Conservation (phyloP, 164 flowering plant genomes). For the Liriodendron chinense region DNA sequence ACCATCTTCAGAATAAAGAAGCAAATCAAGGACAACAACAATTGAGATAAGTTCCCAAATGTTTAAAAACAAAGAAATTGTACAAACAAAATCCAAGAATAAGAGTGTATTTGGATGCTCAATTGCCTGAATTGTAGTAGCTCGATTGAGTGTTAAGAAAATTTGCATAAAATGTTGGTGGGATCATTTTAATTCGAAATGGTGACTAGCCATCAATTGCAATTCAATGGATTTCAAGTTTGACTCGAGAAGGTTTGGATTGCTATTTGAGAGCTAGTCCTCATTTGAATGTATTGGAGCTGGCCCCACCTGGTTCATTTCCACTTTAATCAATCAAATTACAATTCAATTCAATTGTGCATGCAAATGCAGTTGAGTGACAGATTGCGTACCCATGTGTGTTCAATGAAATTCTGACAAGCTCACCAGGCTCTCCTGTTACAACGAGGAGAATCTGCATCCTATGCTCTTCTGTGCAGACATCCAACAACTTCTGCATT, state of each 20-base stretch:
- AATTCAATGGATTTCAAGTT: background rate
- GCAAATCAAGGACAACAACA: background rate
- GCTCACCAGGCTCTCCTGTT: conserved; percentile 48
- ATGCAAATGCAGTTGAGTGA: background rate
- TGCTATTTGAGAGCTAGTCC: background rate
- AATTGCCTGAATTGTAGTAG: too few species aligned
- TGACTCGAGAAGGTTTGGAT: too few species aligned
- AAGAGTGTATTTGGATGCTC: too few species aligned
- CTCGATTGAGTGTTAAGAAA: too few species aligned
- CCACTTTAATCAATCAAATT: background rate
- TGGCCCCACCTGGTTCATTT: too few species aligned
- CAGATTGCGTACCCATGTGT: conserved; percentile 63
- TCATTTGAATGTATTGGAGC: background rate
- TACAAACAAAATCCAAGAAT: too few species aligned
- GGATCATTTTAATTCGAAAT: background rate
- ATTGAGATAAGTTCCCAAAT: background rate
- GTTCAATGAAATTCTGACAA: conserved; percentile 62
- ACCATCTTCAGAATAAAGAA: background rate
- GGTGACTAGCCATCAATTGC: background rate
- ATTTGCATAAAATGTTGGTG: background rate
- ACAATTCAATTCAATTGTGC: background rate
- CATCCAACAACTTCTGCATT: conserved; percentile 74
- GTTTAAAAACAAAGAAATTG: background rate
- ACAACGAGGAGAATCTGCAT: conserved; percentile 42
- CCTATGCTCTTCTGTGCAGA: conserved; percentile 70